A percentile compares a stretch with the other conserved stretches of the same genome.
Evolutionary conservation across 2,329 filamentous ascomycete species (phyloP).

Genomic region (Fonsecaea pedrosoi): DNA sequence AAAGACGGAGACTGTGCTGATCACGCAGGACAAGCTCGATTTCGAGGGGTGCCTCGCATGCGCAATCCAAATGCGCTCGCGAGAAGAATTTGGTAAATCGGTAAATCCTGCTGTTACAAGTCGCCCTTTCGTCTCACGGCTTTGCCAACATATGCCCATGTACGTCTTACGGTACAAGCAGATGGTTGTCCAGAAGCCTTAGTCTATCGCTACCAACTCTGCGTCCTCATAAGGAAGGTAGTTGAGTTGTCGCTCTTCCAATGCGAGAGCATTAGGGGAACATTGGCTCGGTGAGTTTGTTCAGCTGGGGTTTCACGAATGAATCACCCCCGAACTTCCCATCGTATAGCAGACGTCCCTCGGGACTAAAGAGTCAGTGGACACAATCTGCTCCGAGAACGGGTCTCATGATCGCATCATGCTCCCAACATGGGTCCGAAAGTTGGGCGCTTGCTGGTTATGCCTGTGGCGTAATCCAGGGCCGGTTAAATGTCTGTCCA

Average conservation of each 20-base stretch:
- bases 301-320: neutral
- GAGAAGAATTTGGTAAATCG: neutral
- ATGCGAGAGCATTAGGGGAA: neutral
- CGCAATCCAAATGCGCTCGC: neutral
- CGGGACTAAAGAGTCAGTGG: neutral
- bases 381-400: neutral
- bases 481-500: neutral
- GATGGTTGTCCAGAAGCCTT: neutral
- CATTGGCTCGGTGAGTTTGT: neutral
- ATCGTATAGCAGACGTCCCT: neutral
- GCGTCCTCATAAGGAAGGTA: neutral
- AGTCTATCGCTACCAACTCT: neutral
- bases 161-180: neutral
- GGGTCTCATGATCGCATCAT: neutral
- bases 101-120: neutral
- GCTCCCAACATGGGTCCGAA: neutral
- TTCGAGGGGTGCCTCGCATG: neutral
- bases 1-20: neutral
- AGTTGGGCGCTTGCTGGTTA: neutral
- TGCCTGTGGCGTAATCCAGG: neutral
- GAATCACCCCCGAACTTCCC: neutral
- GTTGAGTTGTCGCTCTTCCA: neutral
- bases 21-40: neutral
- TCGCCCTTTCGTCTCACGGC: neutral
- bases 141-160: neutral